These are phyloP conservation scores for Cercospora sojina DNA, from an alignment of 2,329 filamentous ascomycete genomes.

Conservation along the genomic window DNA sequence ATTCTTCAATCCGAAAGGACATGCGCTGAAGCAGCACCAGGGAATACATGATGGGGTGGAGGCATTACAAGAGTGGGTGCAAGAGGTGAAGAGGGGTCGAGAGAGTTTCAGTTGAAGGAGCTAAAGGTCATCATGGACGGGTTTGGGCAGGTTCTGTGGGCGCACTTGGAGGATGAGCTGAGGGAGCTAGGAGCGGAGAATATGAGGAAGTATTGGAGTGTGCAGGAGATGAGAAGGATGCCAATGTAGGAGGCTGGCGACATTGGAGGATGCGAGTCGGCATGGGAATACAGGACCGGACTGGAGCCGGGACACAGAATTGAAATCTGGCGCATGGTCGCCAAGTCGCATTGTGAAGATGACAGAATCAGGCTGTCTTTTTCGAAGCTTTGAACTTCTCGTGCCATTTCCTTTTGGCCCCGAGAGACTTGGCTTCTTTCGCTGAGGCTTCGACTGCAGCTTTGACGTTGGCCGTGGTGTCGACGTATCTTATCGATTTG, in stretches of 20 bases:
- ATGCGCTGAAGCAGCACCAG: conserved; percentile 71
- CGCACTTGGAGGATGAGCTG: conserved; percentile 83
- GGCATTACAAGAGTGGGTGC: conserved; percentile 36
- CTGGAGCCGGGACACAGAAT: background rate
- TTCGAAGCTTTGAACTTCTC: conserved; percentile 40
- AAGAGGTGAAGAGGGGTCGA: conserved; percentile 56
- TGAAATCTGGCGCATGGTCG: background rate
- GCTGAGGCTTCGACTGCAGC: conserved; percentile 7
- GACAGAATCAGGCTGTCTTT: conserved; percentile 23
- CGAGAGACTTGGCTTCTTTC: conserved; percentile 28
- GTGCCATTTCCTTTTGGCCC: conserved; percentile 42
- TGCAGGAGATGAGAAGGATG: conserved; percentile 70
- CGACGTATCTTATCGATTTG: conserved; percentile 27
- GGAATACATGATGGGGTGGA: conserved; percentile 67
- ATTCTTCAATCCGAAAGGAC: conserved; percentile 65
- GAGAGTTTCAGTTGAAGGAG: conserved; percentile 55
- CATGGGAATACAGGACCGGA: background rate
- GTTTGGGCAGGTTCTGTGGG: conserved; percentile 78
- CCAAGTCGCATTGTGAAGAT: background rate
- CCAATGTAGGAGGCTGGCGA: conserved; percentile 55
- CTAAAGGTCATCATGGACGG: conserved; percentile 71
- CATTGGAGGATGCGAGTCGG: background rate
- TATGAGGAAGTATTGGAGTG: conserved; percentile 79
- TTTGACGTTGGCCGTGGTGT: conserved; percentile 8
- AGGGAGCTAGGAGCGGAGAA: conserved; percentile 75